Base-by-base conservation (phyloP, 495 filamentous ascomycete species). In the Talaromyces thailandensis region DNA sequence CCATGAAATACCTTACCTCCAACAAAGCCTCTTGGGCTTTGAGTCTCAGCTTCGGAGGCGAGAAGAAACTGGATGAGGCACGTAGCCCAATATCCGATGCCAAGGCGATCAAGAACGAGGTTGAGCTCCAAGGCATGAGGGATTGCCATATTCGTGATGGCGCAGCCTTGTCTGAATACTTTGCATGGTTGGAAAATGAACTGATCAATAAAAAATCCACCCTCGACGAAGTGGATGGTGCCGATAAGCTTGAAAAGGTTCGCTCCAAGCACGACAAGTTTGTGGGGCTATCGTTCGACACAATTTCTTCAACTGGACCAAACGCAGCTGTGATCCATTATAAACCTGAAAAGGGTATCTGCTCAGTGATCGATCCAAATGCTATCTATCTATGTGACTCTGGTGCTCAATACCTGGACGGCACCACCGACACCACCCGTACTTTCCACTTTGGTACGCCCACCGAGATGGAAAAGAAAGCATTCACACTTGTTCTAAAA, bases 241-340 rank as follows among this genome's bases (percentile, higher is more conserved):
- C 93, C 2, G 92, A 97, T 70, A 94, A 93, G 74, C 79, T 99
- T 29, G 93, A 96, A 69, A 76, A 86, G 60, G 81, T 95, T 51
- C 85, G 95, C 66, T 86, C 85, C 53, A 89, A 91, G 73, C 84
- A 93, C 26, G 82, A 92, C 52, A 79, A 89, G 62, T 98, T 93
- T 70, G 91, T 89, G 56, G 95, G 95, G 24, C 81, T 98, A 8
- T 96, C 93, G 4, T 99, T 99, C 67, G 86, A 91, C 65, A 96
- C 95, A 4, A 98, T 99, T 64, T 98, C 94, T 11, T 95, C 93
- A 0, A 96, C 91, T 1, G 95, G 95, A 5, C 76, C 94, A 23
- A 98, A 99, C 76, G 94, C 93, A 35, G 95, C 95, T 2, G 85
- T 99, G 18, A 98, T 99, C 53, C 95, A 99, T 73, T 99, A 99